Evolutionary conservation across 1,284 basidiomycete genomes (phyloP).

Genomic region (Termitomyces sp.): DNA sequence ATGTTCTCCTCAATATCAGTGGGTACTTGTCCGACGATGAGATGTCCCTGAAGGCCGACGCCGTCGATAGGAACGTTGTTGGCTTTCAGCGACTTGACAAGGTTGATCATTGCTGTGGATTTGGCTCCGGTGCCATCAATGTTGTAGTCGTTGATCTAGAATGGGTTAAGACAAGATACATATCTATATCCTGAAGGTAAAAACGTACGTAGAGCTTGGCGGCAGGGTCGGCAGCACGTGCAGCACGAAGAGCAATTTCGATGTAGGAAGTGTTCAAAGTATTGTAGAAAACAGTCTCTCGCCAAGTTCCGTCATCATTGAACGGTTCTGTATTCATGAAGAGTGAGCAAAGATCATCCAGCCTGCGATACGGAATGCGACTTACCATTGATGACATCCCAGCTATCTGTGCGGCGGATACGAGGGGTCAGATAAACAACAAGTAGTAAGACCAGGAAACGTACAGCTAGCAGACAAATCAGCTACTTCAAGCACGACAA

Average conservation of each 20-base stretch:
- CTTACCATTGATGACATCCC: constrained; percentile 34
- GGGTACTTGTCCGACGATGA: constrained; percentile 48
- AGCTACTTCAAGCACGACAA: background rate
- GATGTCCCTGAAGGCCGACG: constrained; percentile 49
- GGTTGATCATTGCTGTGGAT: constrained; percentile 44
- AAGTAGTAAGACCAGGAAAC: constrained; percentile 5
- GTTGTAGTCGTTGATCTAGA: constrained; percentile 56
- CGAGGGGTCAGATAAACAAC: background rate
- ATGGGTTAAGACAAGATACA: background rate
- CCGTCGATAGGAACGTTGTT: constrained; percentile 49
- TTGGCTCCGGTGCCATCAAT: constrained; percentile 46
- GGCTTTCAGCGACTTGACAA: constrained; percentile 41
- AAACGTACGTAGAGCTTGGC: constrained; percentile 36
- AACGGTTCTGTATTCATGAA: constrained; percentile 35
- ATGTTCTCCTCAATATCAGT: constrained; percentile 39
- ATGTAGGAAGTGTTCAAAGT: constrained; percentile 33
- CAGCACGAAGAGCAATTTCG: constrained; percentile 34
- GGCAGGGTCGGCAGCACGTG: constrained; percentile 35
- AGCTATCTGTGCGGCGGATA: constrained; percentile 1
- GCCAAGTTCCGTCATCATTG: constrained; percentile 54
- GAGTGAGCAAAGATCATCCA: background rate
- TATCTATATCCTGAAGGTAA: background rate
- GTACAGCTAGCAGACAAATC: constrained; percentile 19
- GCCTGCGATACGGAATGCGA: constrained; percentile 11
- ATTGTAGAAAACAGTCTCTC: constrained; percentile 33